Base-by-base conservation (phyloP, 2,329 filamentous ascomycete genomes). In the Fusarium sp. region DNA sequence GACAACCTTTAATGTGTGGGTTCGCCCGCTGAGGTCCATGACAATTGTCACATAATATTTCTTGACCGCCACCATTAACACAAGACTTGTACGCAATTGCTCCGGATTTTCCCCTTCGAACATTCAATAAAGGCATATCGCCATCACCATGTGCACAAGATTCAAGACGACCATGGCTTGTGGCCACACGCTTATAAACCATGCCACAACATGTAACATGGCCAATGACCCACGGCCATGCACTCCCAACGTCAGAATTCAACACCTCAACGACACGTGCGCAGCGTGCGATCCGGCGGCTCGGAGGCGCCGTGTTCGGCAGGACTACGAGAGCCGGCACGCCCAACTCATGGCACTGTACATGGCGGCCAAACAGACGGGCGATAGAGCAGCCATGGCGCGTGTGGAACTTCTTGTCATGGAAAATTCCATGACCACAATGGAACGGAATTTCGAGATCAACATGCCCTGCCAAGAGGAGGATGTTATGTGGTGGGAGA, bases 191-290 rank as follows among this genome's bases (percentile, higher is more conserved):
- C 67, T 73, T 42, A 70, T 50, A 58, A 71, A 58, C 42, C 33
- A 55, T 48, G 25, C 55, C 37, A 59, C 43, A 35, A 29, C 59
- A 18, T 55, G 57, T 23, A 47, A 57, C 42, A 66, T 50, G 21
- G 33, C 36, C 25, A 43, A 37, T 20, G 42, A 37, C 41, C 60
- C 58, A 29, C 43, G 40, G 3, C 43, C 55, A 58, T 67, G 68
- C 52, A 63, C 60, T 15, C 58, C 55, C 36, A 41, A 59, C 15
- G 27, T 59, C 25, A 64, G 65, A 31, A 58, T 55, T 23, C 59
- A 56, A 14, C 73, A 72, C 54, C 50, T 81, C 41, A 58, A 75
- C 40, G 78, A 79, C 64, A 78, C 76, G n/a, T 81, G 79, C 67
- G 75, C 78, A 10, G 49, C 63, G 8, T 82, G 80, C 61, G 78